Evolutionary conservation across 768 basidiomycete genomes (phyloP).

Genomic region (Hortiboletus campestris): DNA sequence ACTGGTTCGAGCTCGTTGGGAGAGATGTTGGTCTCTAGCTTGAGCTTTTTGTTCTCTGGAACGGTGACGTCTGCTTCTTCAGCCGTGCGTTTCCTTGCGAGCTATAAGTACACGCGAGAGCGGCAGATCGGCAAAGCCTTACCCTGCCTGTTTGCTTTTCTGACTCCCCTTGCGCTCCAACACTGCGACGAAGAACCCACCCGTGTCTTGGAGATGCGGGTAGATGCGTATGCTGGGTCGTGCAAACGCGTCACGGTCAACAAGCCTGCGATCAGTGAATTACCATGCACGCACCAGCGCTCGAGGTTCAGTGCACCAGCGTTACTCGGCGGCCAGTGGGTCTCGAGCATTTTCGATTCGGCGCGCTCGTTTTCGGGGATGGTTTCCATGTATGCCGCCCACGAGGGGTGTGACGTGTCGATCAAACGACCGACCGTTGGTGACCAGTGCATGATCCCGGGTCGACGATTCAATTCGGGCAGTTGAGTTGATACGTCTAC

Average conservation of each 20-base stretch:
- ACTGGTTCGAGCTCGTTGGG: constrained; percentile 2
- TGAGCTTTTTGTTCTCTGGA: constrained; percentile 53
- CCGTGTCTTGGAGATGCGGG: constrained; percentile 94
- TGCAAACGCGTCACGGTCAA: neutral
- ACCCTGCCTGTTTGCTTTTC: constrained; percentile 16
- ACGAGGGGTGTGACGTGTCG: constrained; percentile 53
- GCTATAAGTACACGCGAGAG: neutral
- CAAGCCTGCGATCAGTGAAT: neutral
- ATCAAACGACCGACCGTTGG: constrained; percentile 61
- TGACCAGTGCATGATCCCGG: constrained; percentile 77
- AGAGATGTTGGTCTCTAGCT: constrained; percentile 32
- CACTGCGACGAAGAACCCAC: constrained; percentile 97
- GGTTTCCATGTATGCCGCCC: constrained; percentile 56
- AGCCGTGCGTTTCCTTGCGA: constrained; percentile 44
- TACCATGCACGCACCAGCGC: constrained; percentile 56
- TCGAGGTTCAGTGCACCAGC: constrained; percentile 58
- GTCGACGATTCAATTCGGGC: constrained; percentile 68
- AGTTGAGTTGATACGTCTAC: constrained; percentile 74
- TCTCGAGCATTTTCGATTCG: constrained; percentile 62
- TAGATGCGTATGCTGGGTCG: constrained; percentile 75
- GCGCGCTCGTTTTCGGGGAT: constrained; percentile 45
- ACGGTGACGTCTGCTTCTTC: constrained; percentile 40
- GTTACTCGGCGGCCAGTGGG: constrained; percentile 81
- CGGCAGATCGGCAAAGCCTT: neutral
- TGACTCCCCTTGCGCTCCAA: constrained; percentile 49